Evolutionary conservation across 176 grass and related monocot species (phyloP).

Genomic region (Avena sativa): DNA sequence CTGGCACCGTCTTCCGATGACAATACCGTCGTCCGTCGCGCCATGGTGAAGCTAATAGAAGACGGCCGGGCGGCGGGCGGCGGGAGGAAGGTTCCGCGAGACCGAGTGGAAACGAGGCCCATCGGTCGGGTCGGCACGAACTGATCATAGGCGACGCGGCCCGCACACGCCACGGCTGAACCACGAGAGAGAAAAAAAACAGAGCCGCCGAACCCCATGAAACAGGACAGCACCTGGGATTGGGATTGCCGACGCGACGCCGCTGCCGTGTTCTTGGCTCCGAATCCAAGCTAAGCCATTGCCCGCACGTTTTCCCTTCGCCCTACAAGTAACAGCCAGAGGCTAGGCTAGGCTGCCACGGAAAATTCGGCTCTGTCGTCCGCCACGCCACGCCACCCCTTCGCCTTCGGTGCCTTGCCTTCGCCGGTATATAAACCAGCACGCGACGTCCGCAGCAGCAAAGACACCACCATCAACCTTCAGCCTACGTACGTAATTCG

Average conservation of each 20-base stretch:
- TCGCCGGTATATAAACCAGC: constrained; percentile 14
- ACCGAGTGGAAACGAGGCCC: background rate
- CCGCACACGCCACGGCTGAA: constrained; percentile 35
- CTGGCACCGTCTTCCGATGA: background rate
- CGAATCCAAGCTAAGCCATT: constrained; percentile 25
- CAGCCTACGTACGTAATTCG: background rate
- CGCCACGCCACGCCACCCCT: background rate
- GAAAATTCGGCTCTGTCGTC: background rate
- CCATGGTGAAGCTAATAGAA: background rate
- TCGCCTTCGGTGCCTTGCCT: background rate
- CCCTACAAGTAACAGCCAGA: constrained; percentile 21
- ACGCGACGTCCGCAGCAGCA: background rate
- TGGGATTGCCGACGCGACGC: constrained; percentile 19
- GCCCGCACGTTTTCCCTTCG: constrained; percentile 49
- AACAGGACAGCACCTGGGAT: background rate
- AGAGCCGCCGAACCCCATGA: background rate
- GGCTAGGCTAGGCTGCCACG: background rate
- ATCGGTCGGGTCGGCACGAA: background rate
- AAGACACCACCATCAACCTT: background rate
- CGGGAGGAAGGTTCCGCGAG: constrained; percentile 23
- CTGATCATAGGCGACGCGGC: constrained; percentile 27
- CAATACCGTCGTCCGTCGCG: background rate
- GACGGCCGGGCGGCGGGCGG: background rate
- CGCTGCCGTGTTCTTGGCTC: constrained; percentile 1
- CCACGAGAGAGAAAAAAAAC: background rate